phyloP scores from a whole-genome alignment of 164 flowering plant species.

The Liquidambar formosana region DNA sequence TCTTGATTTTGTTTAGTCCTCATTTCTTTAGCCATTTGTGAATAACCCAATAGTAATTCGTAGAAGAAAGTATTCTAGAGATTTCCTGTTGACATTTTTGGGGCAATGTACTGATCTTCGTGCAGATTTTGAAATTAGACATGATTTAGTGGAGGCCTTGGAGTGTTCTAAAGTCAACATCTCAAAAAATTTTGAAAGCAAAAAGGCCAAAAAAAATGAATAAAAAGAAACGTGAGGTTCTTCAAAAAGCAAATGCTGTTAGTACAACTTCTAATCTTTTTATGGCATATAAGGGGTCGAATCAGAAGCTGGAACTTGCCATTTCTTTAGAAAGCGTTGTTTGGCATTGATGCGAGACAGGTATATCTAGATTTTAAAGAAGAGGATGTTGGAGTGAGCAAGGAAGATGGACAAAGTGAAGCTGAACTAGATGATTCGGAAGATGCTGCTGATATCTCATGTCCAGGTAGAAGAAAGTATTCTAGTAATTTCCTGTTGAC shows the following conservation, averaged over 20 bases:
- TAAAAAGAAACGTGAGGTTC: slow-evolving; percentile 66
- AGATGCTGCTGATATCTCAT: slow-evolving; percentile 81
- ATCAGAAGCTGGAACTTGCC: slow-evolving; percentile 56
- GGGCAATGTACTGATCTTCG: no score
- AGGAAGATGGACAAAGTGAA: slow-evolving; percentile 34
- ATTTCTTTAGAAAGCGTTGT: slow-evolving; percentile 26
- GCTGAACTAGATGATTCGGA: slow-evolving; percentile 90
- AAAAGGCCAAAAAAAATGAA: slow-evolving; percentile 48
- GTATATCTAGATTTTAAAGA: slow-evolving; percentile 20
- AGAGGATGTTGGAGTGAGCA: slow-evolving; percentile 25
- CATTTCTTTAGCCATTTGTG: no score
- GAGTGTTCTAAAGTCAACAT: slow-evolving; percentile 18
- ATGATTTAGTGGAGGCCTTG: no score
- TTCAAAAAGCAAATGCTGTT: slow-evolving; percentile 83
- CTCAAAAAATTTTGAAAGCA: slow-evolving; percentile 45
- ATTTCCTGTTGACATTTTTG: no score
- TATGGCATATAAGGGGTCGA: slow-evolving; percentile 82
- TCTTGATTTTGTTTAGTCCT: no score
- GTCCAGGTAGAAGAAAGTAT: slow-evolving; percentile 64
- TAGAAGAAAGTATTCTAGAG: no score
- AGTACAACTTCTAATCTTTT: slow-evolving; percentile 80
- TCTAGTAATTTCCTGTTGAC: slow-evolving; percentile 84
- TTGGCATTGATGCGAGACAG: slow-evolving; percentile 33
- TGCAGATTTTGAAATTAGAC: no score
- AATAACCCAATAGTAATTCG: no score